Evolutionary conservation across 2,329 filamentous ascomycete genomes (phyloP), one percentile per base, ranked within the genome.

Genomic region (Diaporthe helianthi): DNA sequence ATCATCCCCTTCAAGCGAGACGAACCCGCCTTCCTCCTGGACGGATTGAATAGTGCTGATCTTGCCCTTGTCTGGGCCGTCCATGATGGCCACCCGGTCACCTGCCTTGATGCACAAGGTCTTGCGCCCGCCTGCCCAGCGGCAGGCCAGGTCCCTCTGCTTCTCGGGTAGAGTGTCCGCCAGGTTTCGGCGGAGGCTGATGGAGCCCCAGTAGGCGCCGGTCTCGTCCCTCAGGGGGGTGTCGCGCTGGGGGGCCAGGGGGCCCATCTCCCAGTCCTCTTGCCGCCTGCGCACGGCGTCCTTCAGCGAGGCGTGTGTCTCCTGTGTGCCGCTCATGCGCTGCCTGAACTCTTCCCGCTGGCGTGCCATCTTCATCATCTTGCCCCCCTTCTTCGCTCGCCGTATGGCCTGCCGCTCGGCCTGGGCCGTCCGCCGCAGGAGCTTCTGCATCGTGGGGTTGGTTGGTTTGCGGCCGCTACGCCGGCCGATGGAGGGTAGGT

Each of bases 51-150:
- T 87, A n/a, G 83, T 82, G 63, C 93, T 92, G 80, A 99, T 96
- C 82, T 91, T 93, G 75, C 94, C 94, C 82, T 90, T 92, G 76
- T 96, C 92, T 44, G 86, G 86, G 10, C 95, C 94, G 71, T 91
- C 88, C 66, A 93, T 81, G 69, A 98, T 82, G 65, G 95, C 92
- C 38, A 98, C 94, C 70, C 96, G 87, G 80, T 98, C 96, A 8
- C 90, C 89, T 4, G 81, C 76, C 29, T 85, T 86, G 69, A 94
- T 82, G 73, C 89, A 91, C 71, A 92, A 83, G 78, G 85, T 85
- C 73, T 83, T 82, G 38, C 79, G 73, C 44, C 84, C 84, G 53
- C 87, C 86, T n/a, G 85, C 85, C 87, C 87, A 89, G 49, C 86
- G 80, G 73, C 81, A 78, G 68, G 80, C 78, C 33, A 80, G 71